Evolutionary conservation across 805 yeast species (phyloP), one percentile per base, ranked within the genome.

Genomic region (Ogataea paradorogensis): DNA sequence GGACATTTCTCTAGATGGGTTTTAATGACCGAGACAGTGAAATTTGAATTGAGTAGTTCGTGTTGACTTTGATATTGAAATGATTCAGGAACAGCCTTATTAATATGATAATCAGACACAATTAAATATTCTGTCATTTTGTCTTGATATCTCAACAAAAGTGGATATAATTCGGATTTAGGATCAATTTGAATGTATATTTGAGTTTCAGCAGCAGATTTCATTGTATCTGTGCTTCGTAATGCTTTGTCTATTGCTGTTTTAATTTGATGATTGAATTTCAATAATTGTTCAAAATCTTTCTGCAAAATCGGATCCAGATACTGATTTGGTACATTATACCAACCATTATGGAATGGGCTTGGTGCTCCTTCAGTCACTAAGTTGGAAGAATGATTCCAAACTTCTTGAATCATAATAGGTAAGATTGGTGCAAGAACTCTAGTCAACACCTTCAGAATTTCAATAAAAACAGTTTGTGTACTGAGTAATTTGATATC

Each of bases 381-480:
- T 14, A 36, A 47, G 3, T 37, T 45, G 9, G 76, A 80, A 4
- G 75, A 53, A 42, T 70, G 69, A 27, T 77, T 76, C 96, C 96
- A 90, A 0, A 78, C 88, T 55, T 93, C 97, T 62, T 93, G 98
- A 0, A 91, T 73, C 41, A 90, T 66, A 3, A 87, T 58, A 1
- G 99, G 99, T 27, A 84, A 63, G 1, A 93, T 77, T 2, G 99
- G 98, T 0, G 89, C 72, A 40, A 91, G 58, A 1, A 86, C 59
- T 0, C 85, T 73, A n/a, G 79, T 59, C 53, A 88, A 84, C 0
- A 79, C 70, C 30, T 67, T 69, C 13, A 88, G 64, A 10, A 86
- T 67, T 46, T 79, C 73, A 22, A 60, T 56, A 35, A 93, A 66
- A 0, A 84, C 91, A 3, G 84, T 80, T 59, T 84, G 91, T 7